Evolutionary conservation across 345 rosid species (phyloP), one percentile per base, ranked within the genome.

Genomic region (Gossypioides kirkii): DNA sequence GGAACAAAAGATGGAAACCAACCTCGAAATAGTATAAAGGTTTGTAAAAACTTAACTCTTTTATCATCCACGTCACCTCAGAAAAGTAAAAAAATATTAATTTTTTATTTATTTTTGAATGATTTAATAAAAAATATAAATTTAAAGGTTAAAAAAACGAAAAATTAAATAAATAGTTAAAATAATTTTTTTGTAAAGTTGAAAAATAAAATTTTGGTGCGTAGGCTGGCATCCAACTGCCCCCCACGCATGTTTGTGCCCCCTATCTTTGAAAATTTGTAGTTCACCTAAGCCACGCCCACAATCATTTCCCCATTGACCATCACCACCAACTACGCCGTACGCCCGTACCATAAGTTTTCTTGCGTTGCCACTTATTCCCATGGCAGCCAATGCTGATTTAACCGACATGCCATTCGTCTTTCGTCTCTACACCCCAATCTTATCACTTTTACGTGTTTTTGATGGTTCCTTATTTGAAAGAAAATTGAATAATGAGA

Each of bases 171-270:
- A n/a, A n/a, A n/a, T n/a, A n/a, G n/a, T n/a, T n/a, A 32, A 32
- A 32, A 32, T 4, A 32, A 4, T 32, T 32, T 32, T 32, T 32
- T 26, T 32, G 5, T 32, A 32, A 32, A 32, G 36, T 45, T 11
- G 10, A 45, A 45, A 46, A 46, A 46, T 4, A 46, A 13, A 4
- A 46, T 10, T 52, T 17, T n/a, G 56, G 18, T 7, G 38, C 12
- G 3, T 17, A 3, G 66, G 46, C 13, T 61, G 66, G 66, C 66
- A 36, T 61, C 66, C 66, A 61, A 61, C 6, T 36, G 46, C 66
- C 45, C 12, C 22, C 66, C 45, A 61, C 66, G 66, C 45, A 61
- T 32, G 46, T 36, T 36, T 36, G 46, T 18, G 38, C 66, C 46
- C 45, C 23, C 3, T 12, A 36, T 36, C 46, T 32, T 17, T 61